phyloP scores from a whole-genome alignment of 495 filamentous ascomycete genomes.

The Aspergillus ellipticus region DNA sequence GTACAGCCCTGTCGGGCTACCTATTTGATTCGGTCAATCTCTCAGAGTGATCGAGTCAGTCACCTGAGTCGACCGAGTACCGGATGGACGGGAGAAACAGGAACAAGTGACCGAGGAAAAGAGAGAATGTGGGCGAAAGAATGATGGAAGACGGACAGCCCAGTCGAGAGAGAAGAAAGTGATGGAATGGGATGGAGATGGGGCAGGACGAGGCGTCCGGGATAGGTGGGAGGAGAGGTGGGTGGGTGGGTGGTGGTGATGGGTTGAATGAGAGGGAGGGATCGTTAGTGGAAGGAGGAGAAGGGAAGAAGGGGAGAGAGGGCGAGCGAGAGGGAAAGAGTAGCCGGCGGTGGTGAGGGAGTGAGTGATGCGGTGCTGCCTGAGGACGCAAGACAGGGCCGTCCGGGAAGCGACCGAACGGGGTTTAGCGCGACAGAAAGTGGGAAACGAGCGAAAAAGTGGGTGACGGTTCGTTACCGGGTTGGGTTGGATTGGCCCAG shows the following conservation, averaged over 20 bases:
- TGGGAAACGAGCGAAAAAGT: neutral
- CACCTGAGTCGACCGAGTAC: conserved; percentile 16
- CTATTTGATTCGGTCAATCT: conserved; percentile 24
- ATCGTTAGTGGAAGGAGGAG: conserved; percentile 11
- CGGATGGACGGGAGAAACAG: conserved; percentile 10
- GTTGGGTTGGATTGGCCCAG: no score
- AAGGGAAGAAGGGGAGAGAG: conserved; percentile 12
- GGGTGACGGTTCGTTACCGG: neutral
- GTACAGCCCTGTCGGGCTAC: conserved; percentile 45
- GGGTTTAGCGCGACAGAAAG: neutral
- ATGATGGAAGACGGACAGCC: neutral
- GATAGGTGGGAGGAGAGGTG: neutral
- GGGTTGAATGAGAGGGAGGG: conserved; percentile 11
- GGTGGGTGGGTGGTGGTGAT: neutral
- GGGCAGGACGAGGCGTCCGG: neutral
- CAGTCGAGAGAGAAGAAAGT: neutral
- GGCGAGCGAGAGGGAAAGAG: conserved; percentile 9
- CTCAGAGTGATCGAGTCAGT: conserved; percentile 11
- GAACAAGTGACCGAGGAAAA: conserved; percentile 1
- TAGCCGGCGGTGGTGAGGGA: conserved; percentile 18
- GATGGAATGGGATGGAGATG: neutral
- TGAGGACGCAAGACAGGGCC: conserved; percentile 1
- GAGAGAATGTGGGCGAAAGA: neutral
- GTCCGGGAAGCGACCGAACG: neutral
- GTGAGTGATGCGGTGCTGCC: conserved; percentile 3